Percentiles rank a stretch among this genome's conserved stretches.
Conservation (phyloP, 306 rosid species). For the Begonia fuchsioides region DNA sequence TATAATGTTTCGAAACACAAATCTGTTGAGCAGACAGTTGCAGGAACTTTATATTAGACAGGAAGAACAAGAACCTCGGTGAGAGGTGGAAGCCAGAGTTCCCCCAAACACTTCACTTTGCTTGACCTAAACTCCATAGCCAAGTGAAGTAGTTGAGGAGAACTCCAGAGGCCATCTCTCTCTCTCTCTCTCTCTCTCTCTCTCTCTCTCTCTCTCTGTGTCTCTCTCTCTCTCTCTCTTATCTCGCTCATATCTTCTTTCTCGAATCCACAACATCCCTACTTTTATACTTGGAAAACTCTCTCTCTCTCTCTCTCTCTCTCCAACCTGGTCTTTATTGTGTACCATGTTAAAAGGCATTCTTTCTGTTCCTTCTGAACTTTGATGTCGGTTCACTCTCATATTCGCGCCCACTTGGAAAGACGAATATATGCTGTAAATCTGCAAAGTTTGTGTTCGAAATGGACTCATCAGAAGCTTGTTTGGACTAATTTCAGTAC, state of each 20-base stretch:
- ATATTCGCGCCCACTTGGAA: no score
- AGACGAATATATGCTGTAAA: no score
- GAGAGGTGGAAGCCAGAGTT: neutral
- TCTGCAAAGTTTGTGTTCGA: no score
- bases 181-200: neutral
- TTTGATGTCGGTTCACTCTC: no score
- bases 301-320: neutral
- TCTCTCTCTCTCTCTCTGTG: neutral
- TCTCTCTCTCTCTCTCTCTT: neutral
- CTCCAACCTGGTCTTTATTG: neutral
- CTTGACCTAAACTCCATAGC: neutral
- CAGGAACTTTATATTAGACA: no score
- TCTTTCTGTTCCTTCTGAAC: no score
- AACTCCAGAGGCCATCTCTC: neutral
- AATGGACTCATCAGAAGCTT: no score
- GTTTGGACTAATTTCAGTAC: no score
- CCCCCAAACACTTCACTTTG: neutral
- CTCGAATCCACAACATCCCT: neutral
- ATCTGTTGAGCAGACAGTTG: no score
- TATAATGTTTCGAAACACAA: no score
- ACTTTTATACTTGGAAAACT: neutral
- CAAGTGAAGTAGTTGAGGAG: neutral
- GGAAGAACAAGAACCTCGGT: neutral
- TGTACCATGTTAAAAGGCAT: neutral
- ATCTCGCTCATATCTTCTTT: neutral